These are phyloP conservation scores for Fusarium hostae DNA, from an alignment of 2,329 filamentous ascomycete genomes.

Conservation along the genomic window DNA sequence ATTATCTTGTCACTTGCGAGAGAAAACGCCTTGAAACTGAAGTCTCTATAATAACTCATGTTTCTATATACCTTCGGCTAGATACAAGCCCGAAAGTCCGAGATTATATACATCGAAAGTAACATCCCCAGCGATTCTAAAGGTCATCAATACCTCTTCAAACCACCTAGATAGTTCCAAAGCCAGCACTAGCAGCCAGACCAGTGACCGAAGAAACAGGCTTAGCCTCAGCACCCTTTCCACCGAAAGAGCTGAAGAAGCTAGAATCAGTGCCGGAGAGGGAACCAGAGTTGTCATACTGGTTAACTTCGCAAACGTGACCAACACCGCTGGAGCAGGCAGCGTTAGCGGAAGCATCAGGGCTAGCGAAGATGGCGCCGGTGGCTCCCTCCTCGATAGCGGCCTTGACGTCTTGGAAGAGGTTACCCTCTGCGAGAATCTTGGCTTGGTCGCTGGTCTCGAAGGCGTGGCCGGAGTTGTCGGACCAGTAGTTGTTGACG, in stretches of 20 bases:
- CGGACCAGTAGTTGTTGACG: slow-evolving; percentile 71
- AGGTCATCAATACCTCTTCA: not conserved
- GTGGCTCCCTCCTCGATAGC: slow-evolving; percentile 49
- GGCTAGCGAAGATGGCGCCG: slow-evolving; percentile 50
- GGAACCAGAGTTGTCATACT: slow-evolving; percentile 55
- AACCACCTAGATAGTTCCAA: slow-evolving; percentile 54
- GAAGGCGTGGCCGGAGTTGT: slow-evolving; percentile 66
- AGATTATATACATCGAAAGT: slow-evolving; percentile 19
- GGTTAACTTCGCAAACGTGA: slow-evolving; percentile 62
- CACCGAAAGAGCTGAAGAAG: slow-evolving; percentile 62
- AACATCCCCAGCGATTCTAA: not conserved
- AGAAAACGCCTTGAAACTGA: not conserved
- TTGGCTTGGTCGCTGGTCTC: slow-evolving; percentile 56
- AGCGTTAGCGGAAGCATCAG: slow-evolving; percentile 49
- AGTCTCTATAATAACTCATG: slow-evolving; percentile 1
- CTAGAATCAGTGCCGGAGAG: slow-evolving; percentile 55
- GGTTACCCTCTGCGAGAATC: slow-evolving; percentile 66
- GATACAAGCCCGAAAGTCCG: not conserved
- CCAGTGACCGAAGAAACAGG: slow-evolving; percentile 49
- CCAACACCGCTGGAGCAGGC: slow-evolving; percentile 59
- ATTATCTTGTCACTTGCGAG: too few species aligned
- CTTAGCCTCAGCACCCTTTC: slow-evolving; percentile 60
- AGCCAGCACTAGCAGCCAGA: slow-evolving; percentile 56
- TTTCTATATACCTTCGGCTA: not conserved
- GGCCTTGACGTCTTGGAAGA: slow-evolving; percentile 64